These are phyloP conservation scores for Leucoagaricus sp. DNA, from an alignment of 1,284 basidiomycete species.

Conservation along the genomic window DNA sequence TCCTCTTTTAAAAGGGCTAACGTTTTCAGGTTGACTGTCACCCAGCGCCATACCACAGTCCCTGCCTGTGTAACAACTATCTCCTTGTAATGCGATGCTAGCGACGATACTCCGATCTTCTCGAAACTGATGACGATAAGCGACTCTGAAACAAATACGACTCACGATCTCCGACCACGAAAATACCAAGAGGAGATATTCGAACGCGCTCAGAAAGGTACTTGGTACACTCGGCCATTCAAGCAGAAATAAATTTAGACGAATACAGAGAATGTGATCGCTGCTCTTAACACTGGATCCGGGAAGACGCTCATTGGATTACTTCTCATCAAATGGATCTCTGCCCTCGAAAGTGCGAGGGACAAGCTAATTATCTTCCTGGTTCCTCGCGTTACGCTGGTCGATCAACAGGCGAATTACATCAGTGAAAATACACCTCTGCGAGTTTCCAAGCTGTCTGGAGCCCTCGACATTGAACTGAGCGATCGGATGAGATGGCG, in stretches of 20 bases:
- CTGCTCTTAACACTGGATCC: conserved; percentile 75
- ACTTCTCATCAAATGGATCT: conserved; percentile 75
- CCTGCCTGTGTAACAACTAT: not conserved
- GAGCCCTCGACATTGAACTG: conserved; percentile 68
- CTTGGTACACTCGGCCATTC: conserved; percentile 2
- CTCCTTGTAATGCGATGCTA: not conserved
- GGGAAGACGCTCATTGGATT: conserved; percentile 85
- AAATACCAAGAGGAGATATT: conserved; percentile 72
- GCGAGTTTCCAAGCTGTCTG: conserved; percentile 66
- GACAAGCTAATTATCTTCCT: conserved; percentile 69
- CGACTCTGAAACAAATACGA: not conserved
- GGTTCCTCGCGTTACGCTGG: conserved; percentile 80
- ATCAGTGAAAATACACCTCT: conserved; percentile 66
- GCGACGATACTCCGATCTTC: not conserved
- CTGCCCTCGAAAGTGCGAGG: conserved; percentile 45
- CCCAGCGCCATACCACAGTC: not conserved
- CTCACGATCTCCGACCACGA: conserved; percentile 33
- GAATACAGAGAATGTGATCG: conserved; percentile 63
- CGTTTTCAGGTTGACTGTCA: not conserved
- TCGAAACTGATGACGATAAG: conserved; percentile 1
- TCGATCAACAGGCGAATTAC: conserved; percentile 77
- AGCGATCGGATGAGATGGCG: conserved; percentile 69
- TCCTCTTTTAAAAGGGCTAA: not conserved
- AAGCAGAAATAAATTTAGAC: not conserved
- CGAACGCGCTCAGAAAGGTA: conserved; percentile 59